Evolutionary conservation across 768 basidiomycete species (phyloP).

Genomic region (Auricularia cornea): DNA sequence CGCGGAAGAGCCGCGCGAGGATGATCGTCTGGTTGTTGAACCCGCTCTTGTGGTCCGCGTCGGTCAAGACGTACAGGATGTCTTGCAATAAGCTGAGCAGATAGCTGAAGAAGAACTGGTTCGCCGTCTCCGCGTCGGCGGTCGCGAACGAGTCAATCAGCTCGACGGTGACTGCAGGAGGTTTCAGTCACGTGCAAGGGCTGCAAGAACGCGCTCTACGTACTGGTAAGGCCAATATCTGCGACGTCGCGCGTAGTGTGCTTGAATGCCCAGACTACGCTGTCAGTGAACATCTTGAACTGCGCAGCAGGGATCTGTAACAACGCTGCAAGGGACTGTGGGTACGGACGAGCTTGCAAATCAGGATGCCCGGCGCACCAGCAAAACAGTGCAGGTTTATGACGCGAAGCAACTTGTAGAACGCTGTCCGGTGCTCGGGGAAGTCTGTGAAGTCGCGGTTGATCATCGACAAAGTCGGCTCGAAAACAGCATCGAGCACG

Average conservation of each 20-base stretch:
- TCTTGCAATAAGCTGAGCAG: conserved; percentile 35
- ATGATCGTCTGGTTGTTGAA: conserved; percentile 38
- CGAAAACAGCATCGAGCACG: conserved; percentile 93
- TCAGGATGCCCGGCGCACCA: conserved; percentile 44
- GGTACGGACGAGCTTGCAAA: not conserved
- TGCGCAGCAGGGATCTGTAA: conserved; percentile 80
- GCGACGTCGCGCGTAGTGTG: conserved; percentile 99
- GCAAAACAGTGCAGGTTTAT: conserved; percentile 95
- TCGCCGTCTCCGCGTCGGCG: conserved; percentile 29
- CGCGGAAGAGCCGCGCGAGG: conserved; percentile 35
- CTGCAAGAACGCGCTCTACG: conserved; percentile 5
- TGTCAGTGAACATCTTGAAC: conserved; percentile 98
- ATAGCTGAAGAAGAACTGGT: conserved; percentile 42
- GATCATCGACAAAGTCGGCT: conserved; percentile 96
- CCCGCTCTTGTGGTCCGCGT: conserved; percentile 42
- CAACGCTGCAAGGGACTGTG: conserved; percentile 44
- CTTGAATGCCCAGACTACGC: conserved; percentile 99
- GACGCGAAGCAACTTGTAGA: conserved; percentile 90
- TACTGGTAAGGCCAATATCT: conserved; percentile 54
- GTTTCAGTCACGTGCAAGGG: conserved; percentile 20
- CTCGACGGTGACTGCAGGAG: conserved; percentile 20
- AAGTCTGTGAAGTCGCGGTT: conserved; percentile 99
- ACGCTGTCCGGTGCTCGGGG: conserved; percentile 94
- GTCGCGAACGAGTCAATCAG: conserved; percentile 38
- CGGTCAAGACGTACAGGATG: conserved; percentile 39